Base-by-base conservation (phyloP, 345 rosid genomes). In the Dovyalis caffra region DNA sequence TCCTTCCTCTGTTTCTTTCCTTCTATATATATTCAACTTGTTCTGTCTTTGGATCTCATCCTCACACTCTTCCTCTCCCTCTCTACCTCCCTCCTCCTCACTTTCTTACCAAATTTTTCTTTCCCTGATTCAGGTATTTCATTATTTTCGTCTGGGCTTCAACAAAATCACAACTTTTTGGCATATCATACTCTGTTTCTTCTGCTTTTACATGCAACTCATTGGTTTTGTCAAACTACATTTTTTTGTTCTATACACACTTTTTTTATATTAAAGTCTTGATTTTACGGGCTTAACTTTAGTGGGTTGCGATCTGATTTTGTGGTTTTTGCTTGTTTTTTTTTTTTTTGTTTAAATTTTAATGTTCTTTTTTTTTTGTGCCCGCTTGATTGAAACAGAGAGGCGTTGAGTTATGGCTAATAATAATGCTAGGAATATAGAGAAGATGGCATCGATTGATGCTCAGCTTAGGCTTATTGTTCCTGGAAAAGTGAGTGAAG, bases 361-460 rank as follows among this genome's bases (percentile, higher is more conserved):
- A n/a, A 74, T 26, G 20, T 8, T 53, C 34, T 16, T 66, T 64
- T 3, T 60, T 11, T 62, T 12, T 1, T 15, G 23, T 62, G 34
- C 1, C 3, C 62, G 32, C n/a, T 6, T 64, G 47, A 26, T 28
- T 37, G 9, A 8, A 49, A 66, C 80, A 86, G 85, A 76, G 66
- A 47, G 75, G 29, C 8, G 49, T 7, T 40, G 34, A 49, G 71
- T 60, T 53, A 86, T 90, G 89, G 86, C 89, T 79, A 78, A 85
- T 74, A 74, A 61, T 73, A 56, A 67, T 37, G 31, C 57, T 25
- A 83, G 89, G 82, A 93, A 87, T 77, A 0, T 93, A 73, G 94
- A 89, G 93, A 95, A 91, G 93, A 51, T 91, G 89, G 92, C 96
- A 67, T 95, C 99, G 2, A 95, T 95, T 72, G 99, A 95, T 82